Conservation (phyloP, 192 early-diverging fungal species). For the Linnemannia hyalina region DNA sequence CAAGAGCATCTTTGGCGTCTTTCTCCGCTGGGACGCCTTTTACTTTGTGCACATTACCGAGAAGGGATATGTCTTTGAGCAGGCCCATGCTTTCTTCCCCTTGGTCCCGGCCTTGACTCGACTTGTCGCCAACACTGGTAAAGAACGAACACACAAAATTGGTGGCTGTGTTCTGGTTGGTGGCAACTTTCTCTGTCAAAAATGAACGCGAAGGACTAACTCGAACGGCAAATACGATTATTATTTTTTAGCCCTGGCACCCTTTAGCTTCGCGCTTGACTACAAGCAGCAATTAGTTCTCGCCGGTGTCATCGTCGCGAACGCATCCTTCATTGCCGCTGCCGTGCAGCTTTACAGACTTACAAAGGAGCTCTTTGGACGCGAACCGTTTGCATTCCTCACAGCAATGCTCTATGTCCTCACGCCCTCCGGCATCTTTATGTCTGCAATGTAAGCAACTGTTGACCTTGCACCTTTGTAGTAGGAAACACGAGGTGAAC, state of each 20-base stretch:
- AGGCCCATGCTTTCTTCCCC: constrained; percentile 93
- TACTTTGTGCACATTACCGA: constrained; percentile 88
- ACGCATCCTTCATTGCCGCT: constrained; percentile 80
- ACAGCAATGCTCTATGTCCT: constrained; percentile 80
- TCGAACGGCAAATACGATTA: neutral
- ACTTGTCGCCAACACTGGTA: constrained; percentile 63
- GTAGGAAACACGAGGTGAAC: too few species aligned
- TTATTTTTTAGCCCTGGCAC: constrained; percentile 62
- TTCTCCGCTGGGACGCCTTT: constrained; percentile 91
- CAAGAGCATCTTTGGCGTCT: constrained; percentile 59
- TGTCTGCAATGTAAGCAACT: constrained; percentile 76
- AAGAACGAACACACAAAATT: neutral
- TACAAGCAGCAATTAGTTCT: constrained; percentile 63
- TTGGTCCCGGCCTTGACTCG: constrained; percentile 77
- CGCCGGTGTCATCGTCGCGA: constrained; percentile 80
- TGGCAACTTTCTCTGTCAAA: neutral
- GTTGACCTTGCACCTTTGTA: neutral
- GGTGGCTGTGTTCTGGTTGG: constrained; percentile 6
- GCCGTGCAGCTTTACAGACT: constrained; percentile 75
- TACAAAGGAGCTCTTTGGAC: constrained; percentile 46
- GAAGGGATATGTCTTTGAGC: constrained; percentile 86
- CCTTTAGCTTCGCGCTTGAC: constrained; percentile 55
- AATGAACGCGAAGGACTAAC: neutral
- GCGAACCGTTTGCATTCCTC: constrained; percentile 69
- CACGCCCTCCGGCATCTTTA: constrained; percentile 86